phyloP scores from a whole-genome alignment of 352 stramenopile species.

The Phytopythium oedochilum region DNA sequence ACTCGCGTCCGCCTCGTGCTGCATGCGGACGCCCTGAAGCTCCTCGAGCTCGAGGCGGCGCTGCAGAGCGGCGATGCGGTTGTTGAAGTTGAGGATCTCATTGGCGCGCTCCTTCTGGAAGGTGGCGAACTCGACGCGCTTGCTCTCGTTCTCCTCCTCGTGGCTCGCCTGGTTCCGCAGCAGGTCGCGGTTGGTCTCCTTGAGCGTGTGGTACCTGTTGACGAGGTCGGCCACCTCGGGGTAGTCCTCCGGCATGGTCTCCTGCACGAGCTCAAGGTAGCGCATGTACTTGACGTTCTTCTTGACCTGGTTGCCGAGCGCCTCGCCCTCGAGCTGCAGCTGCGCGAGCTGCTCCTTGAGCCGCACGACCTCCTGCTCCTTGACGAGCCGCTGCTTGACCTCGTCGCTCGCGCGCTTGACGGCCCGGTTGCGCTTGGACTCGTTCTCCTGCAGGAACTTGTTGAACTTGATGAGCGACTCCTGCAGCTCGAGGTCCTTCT shows the following conservation, averaged over 20 bases:
- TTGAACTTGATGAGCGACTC: conserved; percentile 97
- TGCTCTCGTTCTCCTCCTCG: conserved; percentile 85
- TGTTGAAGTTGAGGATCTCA: conserved; percentile 92
- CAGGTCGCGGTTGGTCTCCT: conserved; percentile 87
- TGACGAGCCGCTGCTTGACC: conserved; percentile 86
- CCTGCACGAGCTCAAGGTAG: conserved; percentile 88
- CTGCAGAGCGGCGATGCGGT: conserved; percentile 86
- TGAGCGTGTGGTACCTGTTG: conserved; percentile 90
- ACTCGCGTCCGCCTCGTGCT: conserved; percentile 87
- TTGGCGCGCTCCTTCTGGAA: conserved; percentile 90
- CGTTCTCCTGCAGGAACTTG: conserved; percentile 94
- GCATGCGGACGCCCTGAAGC: conserved; percentile 60
- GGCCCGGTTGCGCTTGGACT: conserved; percentile 91
- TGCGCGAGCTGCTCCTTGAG: conserved; percentile 69
- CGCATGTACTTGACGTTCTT: conserved; percentile 86
- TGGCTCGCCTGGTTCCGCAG: conserved; percentile 67
- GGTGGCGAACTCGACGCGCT: conserved; percentile 70
- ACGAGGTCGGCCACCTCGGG: conserved; percentile 90
- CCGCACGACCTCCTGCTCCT: conserved; percentile 84
- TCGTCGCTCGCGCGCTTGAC: conserved; percentile 91
- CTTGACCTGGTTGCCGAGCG: conserved; percentile 55
- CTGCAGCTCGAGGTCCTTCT: conserved; percentile 94
- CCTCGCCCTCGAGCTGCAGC: conserved; percentile 64
- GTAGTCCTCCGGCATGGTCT: conserved; percentile 89
- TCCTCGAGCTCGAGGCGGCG: conserved; percentile 72